Percentiles rank a stretch among this genome's conserved stretches.
Evolutionary conservation across 495 filamentous ascomycete genomes (phyloP).

Genomic region (Daldinia vernicosa): DNA sequence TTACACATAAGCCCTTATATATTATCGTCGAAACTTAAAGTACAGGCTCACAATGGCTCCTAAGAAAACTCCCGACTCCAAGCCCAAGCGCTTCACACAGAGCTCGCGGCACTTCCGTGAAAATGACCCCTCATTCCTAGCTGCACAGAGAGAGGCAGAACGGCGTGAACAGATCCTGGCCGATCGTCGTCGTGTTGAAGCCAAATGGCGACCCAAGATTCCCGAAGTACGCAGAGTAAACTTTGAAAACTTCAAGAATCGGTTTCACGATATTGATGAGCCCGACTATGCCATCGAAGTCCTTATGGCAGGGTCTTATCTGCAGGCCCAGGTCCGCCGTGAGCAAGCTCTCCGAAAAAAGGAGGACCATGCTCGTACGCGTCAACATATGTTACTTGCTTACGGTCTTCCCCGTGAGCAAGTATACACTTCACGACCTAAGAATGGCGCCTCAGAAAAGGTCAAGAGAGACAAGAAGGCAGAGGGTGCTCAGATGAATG

Average conservation of each 20-base stretch:
- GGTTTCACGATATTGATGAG: conserved; percentile 42
- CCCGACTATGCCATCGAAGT: conserved; percentile 50
- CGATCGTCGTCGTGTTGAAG: conserved; percentile 40
- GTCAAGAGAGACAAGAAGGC: conserved; percentile 32
- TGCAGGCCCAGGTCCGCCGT: conserved; percentile 48
- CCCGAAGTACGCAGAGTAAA: conserved; percentile 48
- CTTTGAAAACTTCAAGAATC: conserved; percentile 53
- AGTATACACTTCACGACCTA: conserved; percentile 8
- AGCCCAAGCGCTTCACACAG: conserved; percentile 5
- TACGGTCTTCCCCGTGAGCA: conserved; percentile 30
- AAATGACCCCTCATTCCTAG: conserved; percentile 27
- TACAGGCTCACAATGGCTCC: conserved; percentile 35
- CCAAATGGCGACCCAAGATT: conserved; percentile 48
- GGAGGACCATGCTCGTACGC: conserved; percentile 43
- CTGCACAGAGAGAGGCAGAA: conserved; percentile 43
- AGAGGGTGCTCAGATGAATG: conserved; percentile 35
- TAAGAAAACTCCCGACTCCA: not conserved
- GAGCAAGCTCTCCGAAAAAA: conserved; percentile 42
- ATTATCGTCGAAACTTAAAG: not conserved
- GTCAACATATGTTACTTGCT: conserved; percentile 39
- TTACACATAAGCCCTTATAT: not conserved
- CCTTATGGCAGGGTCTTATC: conserved; percentile 41
- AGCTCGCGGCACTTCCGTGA: conserved; percentile 6
- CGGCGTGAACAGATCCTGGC: conserved; percentile 43
- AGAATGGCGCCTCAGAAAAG: conserved; percentile 29